A percentile compares a stretch with the other conserved stretches of the same genome.
These are phyloP conservation scores for Penicillium maclennaniae DNA, from an alignment of 495 filamentous ascomycete genomes.

Conservation along the genomic window DNA sequence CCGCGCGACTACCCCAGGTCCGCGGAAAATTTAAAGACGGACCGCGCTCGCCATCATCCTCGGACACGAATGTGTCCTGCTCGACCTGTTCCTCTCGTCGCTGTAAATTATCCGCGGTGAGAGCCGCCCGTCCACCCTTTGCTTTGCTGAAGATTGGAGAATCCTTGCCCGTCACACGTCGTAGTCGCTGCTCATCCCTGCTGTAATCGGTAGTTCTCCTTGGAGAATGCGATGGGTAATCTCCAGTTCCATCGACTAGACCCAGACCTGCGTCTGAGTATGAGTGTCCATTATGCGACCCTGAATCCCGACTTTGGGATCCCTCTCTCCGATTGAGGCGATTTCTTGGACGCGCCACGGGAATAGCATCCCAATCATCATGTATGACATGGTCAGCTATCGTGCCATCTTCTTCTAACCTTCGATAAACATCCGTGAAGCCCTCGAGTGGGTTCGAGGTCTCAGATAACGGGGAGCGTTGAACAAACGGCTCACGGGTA, in stretches of 20 bases:
- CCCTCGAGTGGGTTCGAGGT: slow-evolving; percentile 43
- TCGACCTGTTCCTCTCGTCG: slow-evolving; percentile 37
- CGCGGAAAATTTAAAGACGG: slow-evolving; percentile 53
- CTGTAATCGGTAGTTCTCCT: slow-evolving; percentile 35
- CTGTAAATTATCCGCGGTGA: slow-evolving; percentile 46
- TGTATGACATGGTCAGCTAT: slow-evolving; percentile 34
- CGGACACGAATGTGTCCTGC: slow-evolving; percentile 2
- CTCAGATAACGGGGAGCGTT: slow-evolving; percentile 20
- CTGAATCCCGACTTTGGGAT: slow-evolving; percentile 6
- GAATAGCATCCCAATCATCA: slow-evolving; percentile 23
- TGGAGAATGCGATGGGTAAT: slow-evolving; percentile 25
- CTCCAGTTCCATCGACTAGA: slow-evolving; percentile 28
- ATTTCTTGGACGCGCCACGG: slow-evolving; percentile 9
- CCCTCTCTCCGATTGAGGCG: slow-evolving; percentile 20
- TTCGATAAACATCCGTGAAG: slow-evolving; percentile 40
- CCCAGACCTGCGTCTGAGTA: slow-evolving; percentile 26
- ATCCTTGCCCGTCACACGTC: slow-evolving; percentile 39
- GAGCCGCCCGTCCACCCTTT: slow-evolving; percentile 30
- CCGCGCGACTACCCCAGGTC: slow-evolving; percentile 57
- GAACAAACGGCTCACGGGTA: slow-evolving; percentile 4
- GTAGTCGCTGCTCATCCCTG: slow-evolving; percentile 44
- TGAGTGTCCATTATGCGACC: slow-evolving; percentile 10
- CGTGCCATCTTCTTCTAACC: slow-evolving; percentile 42
- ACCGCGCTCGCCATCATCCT: slow-evolving; percentile 29
- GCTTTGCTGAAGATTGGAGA: slow-evolving; percentile 47